A percentile compares a stretch with the other conserved stretches of the same genome.
Evolutionary conservation across 257 asterid genomes (phyloP).

Genomic region (Pogostemon cablin): DNA sequence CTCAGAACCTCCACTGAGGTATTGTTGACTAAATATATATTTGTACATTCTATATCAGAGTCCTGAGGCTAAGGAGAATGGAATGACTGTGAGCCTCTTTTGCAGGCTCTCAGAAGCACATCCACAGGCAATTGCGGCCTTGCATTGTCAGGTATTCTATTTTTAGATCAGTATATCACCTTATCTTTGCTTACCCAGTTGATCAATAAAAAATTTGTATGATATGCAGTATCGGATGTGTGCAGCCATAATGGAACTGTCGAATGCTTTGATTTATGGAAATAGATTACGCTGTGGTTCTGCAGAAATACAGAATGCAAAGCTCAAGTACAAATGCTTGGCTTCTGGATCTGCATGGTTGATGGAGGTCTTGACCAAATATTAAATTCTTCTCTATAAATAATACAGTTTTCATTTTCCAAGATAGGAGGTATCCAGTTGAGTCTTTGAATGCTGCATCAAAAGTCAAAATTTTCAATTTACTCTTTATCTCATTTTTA

Average conservation of each 20-base stretch:
- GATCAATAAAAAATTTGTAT: slow-evolving; percentile 35
- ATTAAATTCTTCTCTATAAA: slow-evolving; percentile 24
- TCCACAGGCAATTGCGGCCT: slow-evolving; percentile 96
- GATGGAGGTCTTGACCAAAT: slow-evolving; percentile 54
- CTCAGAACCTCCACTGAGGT: slow-evolving; percentile 34
- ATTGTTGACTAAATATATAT: slow-evolving; percentile 32
- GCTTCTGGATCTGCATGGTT: slow-evolving; percentile 73
- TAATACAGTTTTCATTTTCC: neutral
- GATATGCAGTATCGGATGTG: slow-evolving; percentile 96
- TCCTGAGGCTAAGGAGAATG: slow-evolving; percentile 94
- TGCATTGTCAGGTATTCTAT: slow-evolving; percentile 76
- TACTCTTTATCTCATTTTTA: slow-evolving; percentile 6
- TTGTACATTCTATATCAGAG: slow-evolving; percentile 53
- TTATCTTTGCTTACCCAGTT: slow-evolving; percentile 19
- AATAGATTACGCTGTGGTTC: slow-evolving; percentile 90
- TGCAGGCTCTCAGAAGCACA: slow-evolving; percentile 97
- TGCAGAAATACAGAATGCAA: slow-evolving; percentile 73
- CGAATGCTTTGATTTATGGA: slow-evolving; percentile 92
- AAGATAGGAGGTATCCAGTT: neutral
- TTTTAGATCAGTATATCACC: slow-evolving; percentile 18
- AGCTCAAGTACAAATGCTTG: slow-evolving; percentile 58
- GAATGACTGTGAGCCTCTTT: slow-evolving; percentile 87
- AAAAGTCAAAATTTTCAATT: neutral
- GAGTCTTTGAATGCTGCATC: neutral
- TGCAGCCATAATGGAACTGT: slow-evolving; percentile 82